A percentile compares a stretch with the other conserved stretches of the same genome.
These are phyloP conservation scores for Umbilicus rupestris DNA, from an alignment of 164 flowering plant genomes.

Conservation along the genomic window DNA sequence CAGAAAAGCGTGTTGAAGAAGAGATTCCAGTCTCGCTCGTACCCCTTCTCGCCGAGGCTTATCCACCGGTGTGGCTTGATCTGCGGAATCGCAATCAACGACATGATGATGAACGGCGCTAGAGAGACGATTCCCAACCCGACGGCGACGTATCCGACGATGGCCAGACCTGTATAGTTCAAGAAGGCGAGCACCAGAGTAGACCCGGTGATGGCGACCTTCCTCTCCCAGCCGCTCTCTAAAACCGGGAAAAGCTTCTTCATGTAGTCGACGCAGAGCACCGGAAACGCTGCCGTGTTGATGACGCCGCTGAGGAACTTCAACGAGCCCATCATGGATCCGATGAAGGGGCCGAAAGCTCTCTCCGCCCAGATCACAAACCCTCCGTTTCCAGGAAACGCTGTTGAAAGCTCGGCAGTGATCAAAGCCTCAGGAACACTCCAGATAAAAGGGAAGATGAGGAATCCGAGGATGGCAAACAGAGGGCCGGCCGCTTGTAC, in stretches of 20 bases:
- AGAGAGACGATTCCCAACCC: slow-evolving; percentile 48
- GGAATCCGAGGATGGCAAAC: slow-evolving; percentile 61
- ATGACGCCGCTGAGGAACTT: slow-evolving; percentile 73
- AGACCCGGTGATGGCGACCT: slow-evolving; percentile 27
- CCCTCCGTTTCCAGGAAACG: slow-evolving; percentile 83
- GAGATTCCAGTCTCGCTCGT: slow-evolving; percentile 57
- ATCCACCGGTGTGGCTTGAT: slow-evolving; percentile 50
- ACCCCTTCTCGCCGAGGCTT: slow-evolving; percentile 37
- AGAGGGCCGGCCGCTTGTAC: slow-evolving; percentile 84
- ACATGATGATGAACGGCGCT: slow-evolving; percentile 55
- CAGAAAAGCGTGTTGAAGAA: slow-evolving; percentile 80
- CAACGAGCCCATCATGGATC: slow-evolving; percentile 70
- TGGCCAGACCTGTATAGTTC: slow-evolving; percentile 59
- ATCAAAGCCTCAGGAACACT: slow-evolving; percentile 77
- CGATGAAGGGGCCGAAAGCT: slow-evolving; percentile 82
- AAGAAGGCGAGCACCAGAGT: slow-evolving; percentile 45
- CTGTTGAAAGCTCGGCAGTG: slow-evolving; percentile 80
- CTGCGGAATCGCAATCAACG: slow-evolving; percentile 48
- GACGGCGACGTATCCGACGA: slow-evolving; percentile 69
- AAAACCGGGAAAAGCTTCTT: slow-evolving; percentile 40
- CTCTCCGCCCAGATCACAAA: slow-evolving; percentile 67
- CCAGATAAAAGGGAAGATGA: slow-evolving; percentile 90
- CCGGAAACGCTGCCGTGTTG: slow-evolving; percentile 74
- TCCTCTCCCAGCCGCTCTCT: slow-evolving; percentile 37
- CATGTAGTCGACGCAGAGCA: slow-evolving; percentile 55